A percentile compares a stretch with the other conserved stretches of the same genome.
These are phyloP conservation scores for Stevia rebaudiana DNA, from an alignment of 140 eudicot genomes.

Conservation along the genomic window DNA sequence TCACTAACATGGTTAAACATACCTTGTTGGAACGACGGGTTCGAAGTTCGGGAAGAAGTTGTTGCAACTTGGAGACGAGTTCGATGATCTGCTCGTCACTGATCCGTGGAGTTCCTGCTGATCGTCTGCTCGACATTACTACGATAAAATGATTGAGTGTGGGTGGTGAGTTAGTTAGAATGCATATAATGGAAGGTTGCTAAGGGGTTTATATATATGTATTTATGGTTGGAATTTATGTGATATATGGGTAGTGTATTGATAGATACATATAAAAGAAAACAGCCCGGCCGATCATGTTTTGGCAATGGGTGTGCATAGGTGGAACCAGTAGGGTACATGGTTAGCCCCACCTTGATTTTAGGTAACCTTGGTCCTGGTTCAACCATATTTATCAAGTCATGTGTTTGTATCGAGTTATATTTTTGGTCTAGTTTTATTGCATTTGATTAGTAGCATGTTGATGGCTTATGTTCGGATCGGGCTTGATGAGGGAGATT, in stretches of 20 bases:
- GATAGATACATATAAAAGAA: conserved; percentile 11
- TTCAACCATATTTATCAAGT: not conserved
- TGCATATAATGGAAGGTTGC: conserved; percentile 19
- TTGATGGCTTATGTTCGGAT: no score
- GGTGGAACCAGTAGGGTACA: conserved; percentile 33
- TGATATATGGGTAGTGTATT: conserved; percentile 2
- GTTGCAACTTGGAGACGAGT: conserved; percentile 64
- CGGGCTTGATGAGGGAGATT: no score
- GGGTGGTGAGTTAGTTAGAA: conserved; percentile 15
- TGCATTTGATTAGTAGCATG: not conserved
- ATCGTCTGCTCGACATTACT: conserved; percentile 53
- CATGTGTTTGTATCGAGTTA: not conserved
- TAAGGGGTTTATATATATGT: conserved; percentile 28
- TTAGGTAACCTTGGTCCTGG: not conserved
- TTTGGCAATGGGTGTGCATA: conserved; percentile 17
- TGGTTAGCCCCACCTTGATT: conserved; percentile 30
- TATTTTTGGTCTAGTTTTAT: not conserved
- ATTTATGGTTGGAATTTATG: conserved; percentile 26
- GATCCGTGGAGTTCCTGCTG: conserved; percentile 45
- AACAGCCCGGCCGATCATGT: conserved; percentile 26
- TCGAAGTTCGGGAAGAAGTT: conserved; percentile 68
- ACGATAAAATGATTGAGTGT: not conserved
- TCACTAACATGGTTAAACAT: not conserved
- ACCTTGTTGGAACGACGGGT: conserved; percentile 63
- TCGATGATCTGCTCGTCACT: conserved; percentile 59